A percentile compares a stretch with the other conserved stretches of the same genome.
phyloP scores from a whole-genome alignment of 176 grass and related monocot species.

The Musa beccarii region DNA sequence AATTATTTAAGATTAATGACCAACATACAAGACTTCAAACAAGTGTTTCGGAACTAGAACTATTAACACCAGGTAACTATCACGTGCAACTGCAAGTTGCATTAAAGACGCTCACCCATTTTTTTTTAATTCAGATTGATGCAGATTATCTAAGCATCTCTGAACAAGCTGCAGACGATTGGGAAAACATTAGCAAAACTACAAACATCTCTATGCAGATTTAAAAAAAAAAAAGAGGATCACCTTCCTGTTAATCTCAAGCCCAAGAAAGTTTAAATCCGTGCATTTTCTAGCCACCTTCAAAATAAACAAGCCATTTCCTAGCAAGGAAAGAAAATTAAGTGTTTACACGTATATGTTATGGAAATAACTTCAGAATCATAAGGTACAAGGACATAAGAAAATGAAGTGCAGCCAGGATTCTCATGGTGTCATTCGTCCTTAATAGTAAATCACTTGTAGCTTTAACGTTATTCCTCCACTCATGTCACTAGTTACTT shows the following conservation, averaged over 20 bases:
- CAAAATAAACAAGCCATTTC: slow-evolving; percentile 93
- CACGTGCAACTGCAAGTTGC: neutral
- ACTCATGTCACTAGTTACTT: no score
- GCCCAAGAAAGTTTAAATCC: slow-evolving; percentile 76
- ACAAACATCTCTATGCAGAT: slow-evolving; percentile 6
- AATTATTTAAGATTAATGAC: neutral
- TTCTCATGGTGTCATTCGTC: neutral
- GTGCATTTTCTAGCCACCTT: slow-evolving; percentile 55
- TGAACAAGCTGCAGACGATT: slow-evolving; percentile 66
- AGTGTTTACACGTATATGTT: neutral
- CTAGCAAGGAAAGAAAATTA: slow-evolving; percentile 29
- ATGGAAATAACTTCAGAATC: neutral
- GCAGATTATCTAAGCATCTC: slow-evolving; percentile 51
- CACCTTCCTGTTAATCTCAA: slow-evolving; percentile 95
- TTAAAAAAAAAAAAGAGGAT: slow-evolving; percentile 5
- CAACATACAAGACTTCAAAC: neutral
- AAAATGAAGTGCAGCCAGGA: neutral
- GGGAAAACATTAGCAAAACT: slow-evolving; percentile 4
- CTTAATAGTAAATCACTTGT: neutral
- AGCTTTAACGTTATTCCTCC: no score
- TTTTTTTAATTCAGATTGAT: slow-evolving; percentile 32
- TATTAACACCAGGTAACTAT: neutral
- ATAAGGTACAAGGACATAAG: neutral
- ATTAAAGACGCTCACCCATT: slow-evolving; percentile 58
- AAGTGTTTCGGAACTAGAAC: neutral